These are phyloP conservation scores for Canna indica DNA, from an alignment of 176 grass and related monocot genomes.

Conservation along the genomic window DNA sequence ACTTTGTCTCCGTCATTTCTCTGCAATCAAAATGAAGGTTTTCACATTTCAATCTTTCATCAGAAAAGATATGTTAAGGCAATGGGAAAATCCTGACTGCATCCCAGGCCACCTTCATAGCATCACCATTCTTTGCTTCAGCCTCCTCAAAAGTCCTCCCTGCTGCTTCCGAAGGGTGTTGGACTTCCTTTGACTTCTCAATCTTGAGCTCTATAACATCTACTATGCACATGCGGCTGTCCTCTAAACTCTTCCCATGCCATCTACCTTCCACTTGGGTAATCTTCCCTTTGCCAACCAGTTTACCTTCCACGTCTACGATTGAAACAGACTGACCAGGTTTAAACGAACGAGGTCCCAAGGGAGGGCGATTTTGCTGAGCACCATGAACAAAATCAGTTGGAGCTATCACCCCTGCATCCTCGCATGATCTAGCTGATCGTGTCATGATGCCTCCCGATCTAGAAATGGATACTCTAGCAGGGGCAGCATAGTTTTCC, in stretches of 20 bases:
- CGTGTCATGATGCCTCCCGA: conserved; percentile 14
- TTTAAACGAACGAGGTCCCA: conserved; percentile 35
- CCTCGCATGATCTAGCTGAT: conserved; percentile 26
- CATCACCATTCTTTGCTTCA: conserved; percentile 36
- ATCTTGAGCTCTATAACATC: conserved; percentile 63
- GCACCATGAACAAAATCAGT: conserved; percentile 22
- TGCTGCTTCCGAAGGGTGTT: conserved; percentile 50
- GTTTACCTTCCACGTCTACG: conserved; percentile 51
- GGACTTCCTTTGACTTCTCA: conserved; percentile 63
- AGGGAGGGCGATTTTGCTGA: conserved; percentile 26
- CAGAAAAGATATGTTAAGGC: neutral
- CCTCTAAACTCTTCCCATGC: conserved; percentile 34
- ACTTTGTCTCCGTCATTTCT: too few species aligned
- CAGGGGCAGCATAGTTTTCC: conserved; percentile 48
- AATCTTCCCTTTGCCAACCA: conserved; percentile 54
- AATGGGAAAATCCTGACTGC: conserved; percentile 29
- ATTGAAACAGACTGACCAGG: conserved; percentile 37
- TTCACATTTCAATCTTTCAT: neutral
- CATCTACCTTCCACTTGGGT: conserved; percentile 41
- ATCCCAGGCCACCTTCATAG: conserved; percentile 72
- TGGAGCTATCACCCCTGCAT: conserved; percentile 22
- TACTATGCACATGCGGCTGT: conserved; percentile 29
- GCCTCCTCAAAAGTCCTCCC: conserved; percentile 72
- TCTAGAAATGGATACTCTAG: conserved; percentile 36
- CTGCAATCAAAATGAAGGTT: too few species aligned